These are phyloP conservation scores for Ceratobasidium sp. DNA, from an alignment of 1,284 basidiomycete genomes.

Conservation along the genomic window DNA sequence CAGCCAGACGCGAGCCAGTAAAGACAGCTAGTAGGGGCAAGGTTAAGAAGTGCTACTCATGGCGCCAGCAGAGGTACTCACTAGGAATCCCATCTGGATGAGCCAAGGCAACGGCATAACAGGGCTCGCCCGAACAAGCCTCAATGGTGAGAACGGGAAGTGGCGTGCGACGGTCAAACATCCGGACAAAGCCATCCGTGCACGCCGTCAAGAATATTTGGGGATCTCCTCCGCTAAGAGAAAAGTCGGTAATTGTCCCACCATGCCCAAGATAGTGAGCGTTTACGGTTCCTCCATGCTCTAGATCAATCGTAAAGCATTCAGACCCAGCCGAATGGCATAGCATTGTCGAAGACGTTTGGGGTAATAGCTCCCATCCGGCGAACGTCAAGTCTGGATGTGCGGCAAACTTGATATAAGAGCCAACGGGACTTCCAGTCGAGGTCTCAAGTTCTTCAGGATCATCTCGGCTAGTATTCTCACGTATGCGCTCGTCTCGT, in stretches of 20 bases:
- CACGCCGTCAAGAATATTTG: constrained; percentile 23
- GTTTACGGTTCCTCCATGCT: constrained; percentile 2
- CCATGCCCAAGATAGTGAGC: constrained; percentile 32
- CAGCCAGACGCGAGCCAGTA: not conserved
- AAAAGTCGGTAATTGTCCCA: constrained; percentile 1
- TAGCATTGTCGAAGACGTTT: constrained; percentile 7
- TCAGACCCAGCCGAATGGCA: not conserved
- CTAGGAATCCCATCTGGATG: constrained; percentile 20
- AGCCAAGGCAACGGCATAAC: not conserved
- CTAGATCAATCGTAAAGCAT: constrained; percentile 26
- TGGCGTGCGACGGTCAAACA: constrained; percentile 25
- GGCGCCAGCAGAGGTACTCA: not conserved
- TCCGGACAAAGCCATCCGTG: constrained; percentile 23
- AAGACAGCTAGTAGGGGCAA: constrained; percentile 5
- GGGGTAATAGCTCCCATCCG: constrained; percentile 2
- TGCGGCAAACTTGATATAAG: constrained; percentile 9
- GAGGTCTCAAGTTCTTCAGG: constrained; percentile 29
- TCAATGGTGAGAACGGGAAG: constrained; percentile 32
- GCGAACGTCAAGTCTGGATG: not conserved
- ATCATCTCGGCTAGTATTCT: constrained; percentile 17
- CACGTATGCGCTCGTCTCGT: not conserved
- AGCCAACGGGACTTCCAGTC: not conserved
- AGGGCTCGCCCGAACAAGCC: constrained; percentile 9
- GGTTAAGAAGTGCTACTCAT: not conserved
- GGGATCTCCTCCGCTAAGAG: not conserved